Evolutionary conservation across 192 early-diverging fungal genomes (phyloP).

Genomic region (Mortierella antarctica): DNA sequence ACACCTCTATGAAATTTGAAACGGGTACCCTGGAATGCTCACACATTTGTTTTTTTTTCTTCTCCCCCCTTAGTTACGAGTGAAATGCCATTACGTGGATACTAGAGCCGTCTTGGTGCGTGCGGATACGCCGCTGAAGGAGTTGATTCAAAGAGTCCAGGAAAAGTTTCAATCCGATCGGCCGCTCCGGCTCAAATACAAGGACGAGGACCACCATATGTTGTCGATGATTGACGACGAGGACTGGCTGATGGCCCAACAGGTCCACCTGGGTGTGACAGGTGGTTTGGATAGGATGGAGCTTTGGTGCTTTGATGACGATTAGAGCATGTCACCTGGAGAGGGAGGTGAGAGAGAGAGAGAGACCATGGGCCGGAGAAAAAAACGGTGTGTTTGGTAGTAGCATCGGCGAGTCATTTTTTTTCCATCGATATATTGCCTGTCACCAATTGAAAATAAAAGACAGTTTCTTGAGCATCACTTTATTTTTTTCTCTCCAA

Average conservation of each 20-base stretch:
- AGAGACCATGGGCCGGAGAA: background rate
- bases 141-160: conserved; percentile 63
- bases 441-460: too few relatives aligned
- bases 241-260: conserved; percentile 79
- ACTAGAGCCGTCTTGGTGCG: conserved; percentile 72
- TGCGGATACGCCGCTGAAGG: conserved; percentile 57
- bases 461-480: too few relatives aligned
- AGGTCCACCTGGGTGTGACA: conserved; percentile 23
- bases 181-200: conserved; percentile 78
- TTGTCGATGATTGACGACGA: conserved; percentile 92
- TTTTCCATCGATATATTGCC: too few relatives aligned
- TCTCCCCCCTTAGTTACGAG: conserved; percentile 48
- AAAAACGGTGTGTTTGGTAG: too few relatives aligned
- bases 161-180: conserved; percentile 68
- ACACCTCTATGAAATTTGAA: background rate
- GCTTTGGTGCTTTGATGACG: conserved; percentile 49
- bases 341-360: background rate
- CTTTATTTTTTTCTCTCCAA: too few relatives aligned
- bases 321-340: background rate
- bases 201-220: conserved; percentile 87
- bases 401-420: too few relatives aligned
- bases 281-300: conserved; percentile 41
- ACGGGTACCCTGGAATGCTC: background rate
- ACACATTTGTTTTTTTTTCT: conserved; percentile 5
- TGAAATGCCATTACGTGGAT: conserved; percentile 76